Evolutionary conservation across 2,329 filamentous ascomycete species (phyloP).

Genomic region (Helicocarpus griseus): DNA sequence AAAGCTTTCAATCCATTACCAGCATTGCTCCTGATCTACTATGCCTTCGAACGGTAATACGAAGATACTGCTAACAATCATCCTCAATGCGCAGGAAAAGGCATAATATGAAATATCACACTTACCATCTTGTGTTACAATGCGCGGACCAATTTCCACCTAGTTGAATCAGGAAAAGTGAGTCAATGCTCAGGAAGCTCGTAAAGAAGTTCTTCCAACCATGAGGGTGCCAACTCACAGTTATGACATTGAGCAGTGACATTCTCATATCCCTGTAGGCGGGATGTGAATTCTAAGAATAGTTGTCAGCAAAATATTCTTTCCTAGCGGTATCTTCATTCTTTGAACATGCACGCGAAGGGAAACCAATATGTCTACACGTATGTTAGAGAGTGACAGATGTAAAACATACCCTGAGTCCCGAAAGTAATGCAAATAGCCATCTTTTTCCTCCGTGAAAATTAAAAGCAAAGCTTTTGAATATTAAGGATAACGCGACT

Average conservation of each 20-base stretch:
- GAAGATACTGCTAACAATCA: no score
- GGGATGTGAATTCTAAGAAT: conserved; percentile 23
- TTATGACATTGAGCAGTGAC: conserved; percentile 29
- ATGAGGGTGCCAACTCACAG: conserved; percentile 13
- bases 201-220: background rate
- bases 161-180: conserved; percentile 2
- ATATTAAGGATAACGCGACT: background rate
- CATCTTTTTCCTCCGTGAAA: conserved; percentile 10
- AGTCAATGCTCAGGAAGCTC: background rate
- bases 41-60: background rate
- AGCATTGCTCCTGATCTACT: background rate
- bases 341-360: background rate
- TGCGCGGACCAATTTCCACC: conserved; percentile 27
- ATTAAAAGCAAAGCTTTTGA: background rate
- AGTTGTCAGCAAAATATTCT: background rate
- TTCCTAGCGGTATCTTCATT: background rate
- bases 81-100: background rate
- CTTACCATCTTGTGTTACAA: conserved; percentile 24
- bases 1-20: no score
- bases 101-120: background rate
- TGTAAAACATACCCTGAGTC: conserved; percentile 14
- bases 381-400: background rate
- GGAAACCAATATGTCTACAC: background rate
- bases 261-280: conserved; percentile 25
- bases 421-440: conserved; percentile 22